A percentile compares a stretch with the other conserved stretches of the same genome.
Evolutionary conservation across 1,284 basidiomycete species (phyloP).

Genomic region (Leccinum pallidistipes): DNA sequence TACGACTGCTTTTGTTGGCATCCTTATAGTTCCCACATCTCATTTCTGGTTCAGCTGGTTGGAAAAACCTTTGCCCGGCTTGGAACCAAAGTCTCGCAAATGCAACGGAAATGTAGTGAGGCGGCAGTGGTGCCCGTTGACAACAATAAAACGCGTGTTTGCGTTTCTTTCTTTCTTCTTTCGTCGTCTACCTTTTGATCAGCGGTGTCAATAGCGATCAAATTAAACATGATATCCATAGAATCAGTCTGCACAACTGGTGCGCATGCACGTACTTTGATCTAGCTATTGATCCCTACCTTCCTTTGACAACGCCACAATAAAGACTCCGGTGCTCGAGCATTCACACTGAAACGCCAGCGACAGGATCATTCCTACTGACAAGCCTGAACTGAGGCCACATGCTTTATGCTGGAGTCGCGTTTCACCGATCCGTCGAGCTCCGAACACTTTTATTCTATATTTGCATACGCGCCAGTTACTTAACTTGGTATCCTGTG

Average conservation of each 20-base stretch:
- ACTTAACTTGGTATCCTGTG: neutral
- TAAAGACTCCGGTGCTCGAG: neutral
- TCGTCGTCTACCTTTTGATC: neutral
- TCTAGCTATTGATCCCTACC: neutral
- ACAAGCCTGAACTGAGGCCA: neutral
- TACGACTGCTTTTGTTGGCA: slow-evolving; percentile 1
- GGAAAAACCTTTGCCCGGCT: slow-evolving; percentile 16
- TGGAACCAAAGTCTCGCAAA: slow-evolving; percentile 6
- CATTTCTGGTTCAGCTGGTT: slow-evolving; percentile 7
- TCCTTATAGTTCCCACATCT: neutral
- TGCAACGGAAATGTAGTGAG: neutral
- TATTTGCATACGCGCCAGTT: neutral
- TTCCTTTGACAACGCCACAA: neutral
- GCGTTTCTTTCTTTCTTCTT: neutral
- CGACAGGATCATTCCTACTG: neutral
- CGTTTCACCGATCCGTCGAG: neutral
- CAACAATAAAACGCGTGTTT: neutral
- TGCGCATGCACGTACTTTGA: neutral
- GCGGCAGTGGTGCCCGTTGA: neutral
- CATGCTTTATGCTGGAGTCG: neutral
- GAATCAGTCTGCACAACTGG: neutral
- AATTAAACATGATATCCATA: neutral
- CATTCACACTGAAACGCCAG: neutral
- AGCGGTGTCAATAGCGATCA: neutral
- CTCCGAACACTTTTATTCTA: neutral